phyloP scores from a whole-genome alignment of 306 rosid species.

The Dryas drummondii region DNA sequence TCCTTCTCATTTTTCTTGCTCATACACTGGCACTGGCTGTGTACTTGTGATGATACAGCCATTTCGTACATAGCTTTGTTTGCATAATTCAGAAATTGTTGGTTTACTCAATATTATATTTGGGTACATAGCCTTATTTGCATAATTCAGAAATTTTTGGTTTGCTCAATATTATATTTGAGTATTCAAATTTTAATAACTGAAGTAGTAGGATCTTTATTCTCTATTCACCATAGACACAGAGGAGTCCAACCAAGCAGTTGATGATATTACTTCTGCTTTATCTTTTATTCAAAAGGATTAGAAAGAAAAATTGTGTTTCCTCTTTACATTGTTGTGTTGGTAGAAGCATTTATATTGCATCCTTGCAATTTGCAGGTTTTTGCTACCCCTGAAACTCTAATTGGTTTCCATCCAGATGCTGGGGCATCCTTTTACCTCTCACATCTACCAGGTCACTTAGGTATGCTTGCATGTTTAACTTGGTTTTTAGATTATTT shows the following conservation, averaged over 20 bases:
- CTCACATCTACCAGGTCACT: slow-evolving; percentile 80
- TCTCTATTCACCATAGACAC: background rate
- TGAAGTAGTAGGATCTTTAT: background rate
- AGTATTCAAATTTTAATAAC: background rate
- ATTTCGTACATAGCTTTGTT: background rate
- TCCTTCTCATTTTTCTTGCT: slow-evolving; percentile 1
- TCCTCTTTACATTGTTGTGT: background rate
- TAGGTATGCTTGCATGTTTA: slow-evolving; percentile 52
- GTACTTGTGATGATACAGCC: background rate
- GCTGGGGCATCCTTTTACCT: slow-evolving; percentile 95
- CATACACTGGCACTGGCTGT: background rate
- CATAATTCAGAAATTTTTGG: background rate
- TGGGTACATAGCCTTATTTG: background rate
- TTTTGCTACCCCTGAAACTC: slow-evolving; percentile 93
- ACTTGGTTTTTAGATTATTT: slow-evolving; percentile 4
- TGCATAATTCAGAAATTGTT: background rate
- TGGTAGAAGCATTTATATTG: background rate
- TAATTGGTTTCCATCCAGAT: slow-evolving; percentile 95
- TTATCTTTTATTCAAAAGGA: background rate
- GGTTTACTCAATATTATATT: background rate
- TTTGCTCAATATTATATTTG: background rate
- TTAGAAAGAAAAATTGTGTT: background rate
- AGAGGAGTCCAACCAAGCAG: background rate
- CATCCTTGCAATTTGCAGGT: slow-evolving; percentile 45
- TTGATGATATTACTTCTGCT: background rate